Percentiles rank a stretch among this genome's conserved stretches.
phyloP scores from a whole-genome alignment of 495 filamentous ascomycete species.

The Hyaloscypha finlandica region DNA sequence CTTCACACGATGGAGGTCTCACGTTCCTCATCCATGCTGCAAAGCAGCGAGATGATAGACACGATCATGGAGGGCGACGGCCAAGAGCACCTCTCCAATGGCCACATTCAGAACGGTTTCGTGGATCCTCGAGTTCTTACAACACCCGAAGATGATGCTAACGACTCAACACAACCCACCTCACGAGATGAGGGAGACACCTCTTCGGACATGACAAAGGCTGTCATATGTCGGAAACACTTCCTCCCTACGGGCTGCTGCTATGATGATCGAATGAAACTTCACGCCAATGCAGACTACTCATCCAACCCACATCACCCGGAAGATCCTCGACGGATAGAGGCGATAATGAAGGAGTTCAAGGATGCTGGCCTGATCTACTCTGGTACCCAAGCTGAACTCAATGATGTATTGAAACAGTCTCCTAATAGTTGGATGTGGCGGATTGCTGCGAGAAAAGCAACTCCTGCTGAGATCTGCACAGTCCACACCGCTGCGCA shows the following conservation, averaged over 20 bases:
- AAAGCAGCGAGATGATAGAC: slow-evolving; percentile 24
- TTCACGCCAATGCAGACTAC: slow-evolving; percentile 79
- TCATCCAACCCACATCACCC: slow-evolving; percentile 75
- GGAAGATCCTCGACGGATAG: slow-evolving; percentile 89
- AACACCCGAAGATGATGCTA: slow-evolving; percentile 13
- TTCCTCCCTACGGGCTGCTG: slow-evolving; percentile 71
- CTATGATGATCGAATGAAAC: slow-evolving; percentile 92
- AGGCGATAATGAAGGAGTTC: slow-evolving; percentile 84
- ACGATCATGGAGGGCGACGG: slow-evolving; percentile 23
- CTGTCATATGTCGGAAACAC: slow-evolving; percentile 18
- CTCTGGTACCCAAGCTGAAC: slow-evolving; percentile 47
- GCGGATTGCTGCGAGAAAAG: slow-evolving; percentile 74
- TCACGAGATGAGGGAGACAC: slow-evolving; percentile 11
- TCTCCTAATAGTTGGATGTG: slow-evolving; percentile 63
- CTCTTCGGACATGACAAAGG: background rate
- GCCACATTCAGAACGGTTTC: slow-evolving; percentile 26
- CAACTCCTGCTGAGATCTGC: slow-evolving; percentile 73
- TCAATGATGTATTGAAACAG: slow-evolving; percentile 46
- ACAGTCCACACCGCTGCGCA: slow-evolving; percentile 75
- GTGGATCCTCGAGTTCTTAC: slow-evolving; percentile 25
- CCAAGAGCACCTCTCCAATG: background rate
- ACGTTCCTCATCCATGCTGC: slow-evolving; percentile 8
- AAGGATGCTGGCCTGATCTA: slow-evolving; percentile 74
- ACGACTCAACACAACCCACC: slow-evolving; percentile 7
- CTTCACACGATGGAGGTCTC: slow-evolving; percentile 13